Evolutionary conservation across 768 basidiomycete genomes (phyloP).

Genomic region (Trametopsis cervina): DNA sequence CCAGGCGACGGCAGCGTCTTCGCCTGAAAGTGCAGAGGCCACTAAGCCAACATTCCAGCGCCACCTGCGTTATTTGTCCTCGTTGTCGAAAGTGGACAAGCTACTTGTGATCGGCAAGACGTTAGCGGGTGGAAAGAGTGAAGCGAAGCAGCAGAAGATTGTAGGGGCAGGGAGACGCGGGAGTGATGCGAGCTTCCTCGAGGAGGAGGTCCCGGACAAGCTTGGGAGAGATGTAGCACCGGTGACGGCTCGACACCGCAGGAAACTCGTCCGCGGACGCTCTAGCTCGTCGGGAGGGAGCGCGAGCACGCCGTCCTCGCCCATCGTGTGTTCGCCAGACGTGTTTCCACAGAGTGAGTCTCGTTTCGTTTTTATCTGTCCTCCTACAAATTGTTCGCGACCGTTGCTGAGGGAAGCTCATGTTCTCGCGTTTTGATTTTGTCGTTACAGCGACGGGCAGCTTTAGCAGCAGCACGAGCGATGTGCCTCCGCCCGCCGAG

Average conservation of each 20-base stretch:
- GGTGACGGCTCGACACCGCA: too few species aligned
- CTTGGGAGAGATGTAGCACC: slow-evolving; percentile 2
- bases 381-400: neutral
- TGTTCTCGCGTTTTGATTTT: too few species aligned
- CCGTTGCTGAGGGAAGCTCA: slow-evolving; percentile 7
- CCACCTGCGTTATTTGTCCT: slow-evolving; percentile 8
- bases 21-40: slow-evolving; percentile 8
- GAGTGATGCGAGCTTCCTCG: neutral
- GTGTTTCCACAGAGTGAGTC: neutral
- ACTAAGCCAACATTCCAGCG: slow-evolving; percentile 5
- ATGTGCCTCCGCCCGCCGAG: slow-evolving; percentile 8
- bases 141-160: neutral
- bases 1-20: too few species aligned
- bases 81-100: slow-evolving; percentile 8
- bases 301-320: slow-evolving; percentile 7
- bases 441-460: slow-evolving; percentile 1
- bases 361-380: neutral
- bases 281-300: neutral
- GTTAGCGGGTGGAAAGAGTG: slow-evolving; percentile 6
- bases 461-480: too few species aligned
- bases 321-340: neutral
- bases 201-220: neutral
- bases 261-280: neutral
- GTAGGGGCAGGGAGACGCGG: neutral
- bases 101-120: slow-evolving; percentile 10